phyloP scores from a whole-genome alignment of 345 rosid genomes.

The Ricinus communis region DNA sequence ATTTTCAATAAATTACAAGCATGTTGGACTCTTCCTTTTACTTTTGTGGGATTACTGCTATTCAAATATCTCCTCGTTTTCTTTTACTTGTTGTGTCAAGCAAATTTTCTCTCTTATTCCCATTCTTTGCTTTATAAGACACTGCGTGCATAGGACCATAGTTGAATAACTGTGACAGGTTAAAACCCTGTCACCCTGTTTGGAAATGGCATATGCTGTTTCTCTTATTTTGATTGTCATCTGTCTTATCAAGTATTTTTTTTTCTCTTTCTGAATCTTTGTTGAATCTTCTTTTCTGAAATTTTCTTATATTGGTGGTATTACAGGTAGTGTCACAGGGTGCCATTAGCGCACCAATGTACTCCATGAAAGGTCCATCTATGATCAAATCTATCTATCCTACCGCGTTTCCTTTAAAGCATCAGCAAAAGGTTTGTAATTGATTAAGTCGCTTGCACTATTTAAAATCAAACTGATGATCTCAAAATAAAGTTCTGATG shows the following conservation, averaged over 20 bases:
- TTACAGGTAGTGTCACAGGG: constrained; percentile 82
- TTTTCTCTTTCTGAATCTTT: too few species aligned
- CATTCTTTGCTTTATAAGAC: too few species aligned
- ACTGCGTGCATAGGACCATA: too few species aligned
- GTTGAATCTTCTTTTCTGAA: not conserved
- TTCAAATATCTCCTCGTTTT: too few species aligned
- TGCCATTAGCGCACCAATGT: constrained; percentile 94
- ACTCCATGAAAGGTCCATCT: constrained; percentile 77
- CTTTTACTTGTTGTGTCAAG: too few species aligned
- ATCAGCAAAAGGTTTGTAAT: constrained; percentile 83
- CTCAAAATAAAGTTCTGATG: not conserved
- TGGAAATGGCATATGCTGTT: not conserved
- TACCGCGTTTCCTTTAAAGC: constrained; percentile 87
- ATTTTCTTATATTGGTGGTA: not conserved
- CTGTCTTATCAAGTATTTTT: not conserved
- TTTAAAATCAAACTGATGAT: not conserved
- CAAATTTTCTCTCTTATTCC: too few species aligned
- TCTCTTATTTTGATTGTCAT: not conserved
- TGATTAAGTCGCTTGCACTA: not conserved
- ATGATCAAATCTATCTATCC: constrained; percentile 80
- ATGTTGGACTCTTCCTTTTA: constrained; percentile 1
- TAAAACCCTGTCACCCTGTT: too few species aligned
- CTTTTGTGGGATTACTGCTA: too few species aligned
- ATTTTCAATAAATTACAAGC: not conserved
- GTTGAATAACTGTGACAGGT: too few species aligned